These are phyloP conservation scores for Gossypium davidsonii DNA, from an alignment of 441 rosid species.

Conservation along the genomic window DNA sequence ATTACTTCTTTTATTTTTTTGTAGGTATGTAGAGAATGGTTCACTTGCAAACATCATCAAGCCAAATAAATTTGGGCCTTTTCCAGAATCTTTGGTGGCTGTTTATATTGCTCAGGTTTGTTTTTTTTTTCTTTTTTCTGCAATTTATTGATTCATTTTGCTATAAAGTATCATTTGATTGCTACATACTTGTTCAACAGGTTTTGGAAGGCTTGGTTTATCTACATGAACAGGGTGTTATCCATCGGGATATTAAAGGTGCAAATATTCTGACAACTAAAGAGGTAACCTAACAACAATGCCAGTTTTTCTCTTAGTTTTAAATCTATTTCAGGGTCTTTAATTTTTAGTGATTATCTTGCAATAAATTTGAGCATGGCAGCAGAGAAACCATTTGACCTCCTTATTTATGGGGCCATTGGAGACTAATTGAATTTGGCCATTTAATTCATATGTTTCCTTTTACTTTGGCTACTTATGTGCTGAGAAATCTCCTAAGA, in stretches of 20 bases:
- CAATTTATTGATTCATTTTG: slow-evolving; percentile 17
- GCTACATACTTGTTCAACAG: slow-evolving; percentile 34
- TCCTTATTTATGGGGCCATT: not conserved
- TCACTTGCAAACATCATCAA: slow-evolving; percentile 97
- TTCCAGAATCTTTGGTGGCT: slow-evolving; percentile 95
- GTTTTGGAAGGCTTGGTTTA: slow-evolving; percentile 98
- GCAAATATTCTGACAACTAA: slow-evolving; percentile 97
- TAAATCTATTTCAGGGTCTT: not conserved
- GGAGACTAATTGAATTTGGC: slow-evolving; percentile 1
- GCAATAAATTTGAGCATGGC: not conserved
- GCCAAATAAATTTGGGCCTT: slow-evolving; percentile 98
- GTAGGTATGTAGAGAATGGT: slow-evolving; percentile 97
- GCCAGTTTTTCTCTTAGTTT: not conserved
- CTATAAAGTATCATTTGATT: slow-evolving; percentile 9
- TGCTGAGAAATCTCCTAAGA: not conserved
- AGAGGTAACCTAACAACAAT: slow-evolving; percentile 46
- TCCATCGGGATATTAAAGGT: slow-evolving; percentile 99
- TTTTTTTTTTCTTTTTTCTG: slow-evolving; percentile 8
- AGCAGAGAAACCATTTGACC: not conserved
- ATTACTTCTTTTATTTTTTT: slow-evolving; percentile 15
- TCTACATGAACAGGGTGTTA: slow-evolving; percentile 98
- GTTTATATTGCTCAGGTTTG: slow-evolving; percentile 95
- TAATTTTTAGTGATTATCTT: not conserved
- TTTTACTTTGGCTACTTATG: slow-evolving; percentile 4
- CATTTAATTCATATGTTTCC: slow-evolving; percentile 5